phyloP scores from a whole-genome alignment of 345 rosid genomes.

The Lepidium aucheri region DNA sequence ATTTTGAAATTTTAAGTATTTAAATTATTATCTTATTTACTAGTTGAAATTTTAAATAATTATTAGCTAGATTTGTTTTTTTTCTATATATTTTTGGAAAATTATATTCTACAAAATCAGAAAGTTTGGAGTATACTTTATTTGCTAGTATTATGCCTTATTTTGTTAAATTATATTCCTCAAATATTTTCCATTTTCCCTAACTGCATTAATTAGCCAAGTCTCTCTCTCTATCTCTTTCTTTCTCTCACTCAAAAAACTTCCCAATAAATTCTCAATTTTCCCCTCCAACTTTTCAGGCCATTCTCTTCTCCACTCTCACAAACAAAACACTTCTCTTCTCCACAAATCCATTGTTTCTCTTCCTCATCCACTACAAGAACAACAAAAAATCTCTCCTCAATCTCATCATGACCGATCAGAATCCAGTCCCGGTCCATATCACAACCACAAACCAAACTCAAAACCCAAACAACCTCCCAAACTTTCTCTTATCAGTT shows the following conservation, averaged over 20 bases:
- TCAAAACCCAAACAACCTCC: slow-evolving; percentile 42
- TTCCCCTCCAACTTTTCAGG: slow-evolving; percentile 8
- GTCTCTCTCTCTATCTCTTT: slow-evolving; percentile 4
- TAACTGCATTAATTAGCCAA: slow-evolving; percentile 11
- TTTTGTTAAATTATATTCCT: not conserved
- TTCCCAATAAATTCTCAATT: slow-evolving; percentile 26
- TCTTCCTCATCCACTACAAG: not conserved
- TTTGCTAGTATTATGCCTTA: not conserved
- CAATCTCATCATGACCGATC: not conserved
- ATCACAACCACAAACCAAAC: slow-evolving; percentile 26
- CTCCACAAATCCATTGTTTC: slow-evolving; percentile 4
- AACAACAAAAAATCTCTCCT: not conserved
- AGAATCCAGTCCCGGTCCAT: slow-evolving; percentile 25
- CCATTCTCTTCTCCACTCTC: slow-evolving; percentile 7
- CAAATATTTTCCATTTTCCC: slow-evolving; percentile 11
- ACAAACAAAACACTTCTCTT: slow-evolving; percentile 3
- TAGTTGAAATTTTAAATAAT: too few relatives aligned
- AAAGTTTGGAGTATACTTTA: too few relatives aligned
- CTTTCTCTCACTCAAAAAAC: slow-evolving; percentile 1
- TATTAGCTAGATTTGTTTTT: too few relatives aligned
- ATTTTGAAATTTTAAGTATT: too few relatives aligned
- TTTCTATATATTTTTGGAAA: too few relatives aligned
- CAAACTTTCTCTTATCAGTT: slow-evolving; percentile 64
- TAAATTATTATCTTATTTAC: too few relatives aligned
- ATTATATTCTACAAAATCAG: too few relatives aligned